Base-by-base conservation (phyloP, 2,329 filamentous ascomycete genomes). In the Magnaporthiopsis incrustans region DNA sequence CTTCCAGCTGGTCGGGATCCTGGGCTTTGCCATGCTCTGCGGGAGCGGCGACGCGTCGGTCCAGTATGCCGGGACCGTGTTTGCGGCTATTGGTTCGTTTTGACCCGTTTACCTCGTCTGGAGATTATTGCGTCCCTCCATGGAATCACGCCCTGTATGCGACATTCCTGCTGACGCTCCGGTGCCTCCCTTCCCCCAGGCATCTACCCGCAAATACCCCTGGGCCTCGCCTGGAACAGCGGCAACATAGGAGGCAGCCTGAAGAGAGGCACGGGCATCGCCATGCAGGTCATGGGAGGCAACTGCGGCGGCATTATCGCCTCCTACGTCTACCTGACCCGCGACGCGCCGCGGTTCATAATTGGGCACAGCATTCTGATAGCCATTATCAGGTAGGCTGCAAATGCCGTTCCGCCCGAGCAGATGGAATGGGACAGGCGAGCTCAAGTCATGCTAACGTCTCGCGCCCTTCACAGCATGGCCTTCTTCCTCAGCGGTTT, bases 191-290 rank as follows among this genome's bases (percentile, higher is more conserved):
- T 96, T 0, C 90, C 88, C 0, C 91, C 91, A 0, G 92, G 92
- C 1, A 96, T 96, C 69, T 97, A 96, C 71, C 92, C 92, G 0
- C 88, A 86, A 69, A 90, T 96, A 65, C 78, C 91, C 6, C 94
- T 96, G 72, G 96, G 91, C 0, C 91, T 97, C 67, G 87, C 88
- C 1, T 97, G 93, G 93, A 81, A 88, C 25, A 86, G 88, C 62
- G 97, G 97, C 77, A 97, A 97, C 67, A 85, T 88, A 56, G 92
- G 97, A 75, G 89, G 93, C 22, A 90, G 93, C 4, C 96, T 96
- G 76, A 97, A 97, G 79, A 85, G 92, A 50, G 92, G 92, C 56
- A 88, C 96, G 30, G 90, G 90, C 0, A 77, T 97, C 15, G 67
- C 68, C 15, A 69, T 69, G 68, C 68, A 69, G 62, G 67, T 68